These are phyloP conservation scores for Cryptococcus jaspeensis DNA, from an alignment of 1,284 basidiomycete genomes.

Conservation along the genomic window DNA sequence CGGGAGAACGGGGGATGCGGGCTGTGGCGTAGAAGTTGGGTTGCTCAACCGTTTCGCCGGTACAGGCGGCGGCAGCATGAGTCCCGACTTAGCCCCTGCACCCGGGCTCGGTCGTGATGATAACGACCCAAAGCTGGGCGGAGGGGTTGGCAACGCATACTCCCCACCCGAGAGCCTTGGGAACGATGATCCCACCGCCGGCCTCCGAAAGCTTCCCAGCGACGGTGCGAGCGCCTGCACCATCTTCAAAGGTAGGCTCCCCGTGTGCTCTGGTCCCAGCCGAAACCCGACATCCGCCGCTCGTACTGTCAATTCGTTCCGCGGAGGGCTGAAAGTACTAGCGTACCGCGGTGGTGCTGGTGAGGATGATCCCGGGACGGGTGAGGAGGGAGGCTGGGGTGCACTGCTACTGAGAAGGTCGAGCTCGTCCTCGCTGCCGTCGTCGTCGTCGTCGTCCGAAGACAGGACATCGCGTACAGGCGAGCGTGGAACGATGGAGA, in stretches of 20 bases:
- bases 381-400: background rate
- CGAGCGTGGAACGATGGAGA: conserved; percentile 22
- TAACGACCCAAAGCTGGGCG: conserved; percentile 16
- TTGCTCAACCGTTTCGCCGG: conserved; percentile 5
- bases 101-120: background rate
- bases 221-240: conserved; percentile 17
- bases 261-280: conserved; percentile 26
- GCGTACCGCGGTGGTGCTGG: background rate
- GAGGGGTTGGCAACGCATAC: conserved; percentile 24
- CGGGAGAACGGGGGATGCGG: background rate
- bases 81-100: background rate
- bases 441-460: conserved; percentile 8
- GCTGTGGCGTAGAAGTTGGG: background rate
- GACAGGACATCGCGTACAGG: conserved; percentile 10
- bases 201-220: background rate
- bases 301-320: conserved; percentile 22
- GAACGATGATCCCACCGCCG: conserved; percentile 11
- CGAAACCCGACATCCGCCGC: conserved; percentile 26
- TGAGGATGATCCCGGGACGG: conserved; percentile 2
- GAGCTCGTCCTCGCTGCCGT: conserved; percentile 11
- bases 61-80: conserved; percentile 36
- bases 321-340: conserved; percentile 9
- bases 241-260: conserved; percentile 20
- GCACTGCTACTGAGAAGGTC: background rate
- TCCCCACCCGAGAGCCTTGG: background rate